Evolutionary conservation across 805 yeast species (phyloP).

Genomic region (Yarrowia sp.): DNA sequence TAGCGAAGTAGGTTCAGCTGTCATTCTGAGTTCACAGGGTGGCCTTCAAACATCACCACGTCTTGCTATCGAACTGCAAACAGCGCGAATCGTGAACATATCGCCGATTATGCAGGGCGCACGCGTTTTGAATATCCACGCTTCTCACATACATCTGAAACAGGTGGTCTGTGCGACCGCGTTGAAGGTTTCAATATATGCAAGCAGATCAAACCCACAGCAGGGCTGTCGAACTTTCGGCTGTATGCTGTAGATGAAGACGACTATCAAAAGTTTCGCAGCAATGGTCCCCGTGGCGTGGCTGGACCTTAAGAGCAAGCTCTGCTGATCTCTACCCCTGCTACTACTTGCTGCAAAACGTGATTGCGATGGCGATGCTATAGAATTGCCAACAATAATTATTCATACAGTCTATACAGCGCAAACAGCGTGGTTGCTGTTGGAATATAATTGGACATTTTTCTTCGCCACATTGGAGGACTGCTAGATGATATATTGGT

Average conservation of each 20-base stretch:
- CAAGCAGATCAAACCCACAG: slow-evolving; percentile 6
- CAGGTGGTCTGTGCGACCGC: no score
- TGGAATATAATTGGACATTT: no score
- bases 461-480: no score
- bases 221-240: background rate
- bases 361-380: no score
- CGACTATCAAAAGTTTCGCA: background rate
- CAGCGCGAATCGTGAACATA: no score
- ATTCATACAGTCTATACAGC: background rate
- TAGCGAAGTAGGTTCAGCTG: background rate
- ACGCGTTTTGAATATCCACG: no score
- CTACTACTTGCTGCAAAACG: background rate
- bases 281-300: background rate
- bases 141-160: no score
- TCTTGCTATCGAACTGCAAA: no score
- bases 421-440: background rate
- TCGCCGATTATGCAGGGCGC: no score
- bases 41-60: no score
- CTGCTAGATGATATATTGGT: no score
- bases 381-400: background rate
- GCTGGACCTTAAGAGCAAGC: background rate
- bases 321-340: background rate
- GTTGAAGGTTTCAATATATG: slow-evolving; percentile 1
- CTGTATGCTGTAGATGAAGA: background rate
- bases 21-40: no score